These are phyloP conservation scores for Hordeum pubiflorum DNA, from an alignment of 202 grass and related monocot species.

Conservation along the genomic window DNA sequence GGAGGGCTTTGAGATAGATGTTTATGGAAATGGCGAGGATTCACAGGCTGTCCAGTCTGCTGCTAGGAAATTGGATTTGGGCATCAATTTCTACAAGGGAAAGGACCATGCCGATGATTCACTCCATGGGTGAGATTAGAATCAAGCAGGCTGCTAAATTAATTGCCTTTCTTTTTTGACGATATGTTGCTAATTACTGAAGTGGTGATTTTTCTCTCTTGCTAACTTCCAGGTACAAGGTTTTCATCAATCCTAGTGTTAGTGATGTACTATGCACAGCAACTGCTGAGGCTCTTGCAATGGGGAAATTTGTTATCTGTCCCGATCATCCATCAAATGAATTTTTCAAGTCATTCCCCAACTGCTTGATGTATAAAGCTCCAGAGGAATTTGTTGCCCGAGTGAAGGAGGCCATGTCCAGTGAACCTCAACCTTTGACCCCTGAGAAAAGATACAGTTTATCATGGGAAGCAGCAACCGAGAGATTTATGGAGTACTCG, in stretches of 20 bases:
- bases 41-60: slow-evolving; percentile 57
- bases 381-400: slow-evolving; percentile 63
- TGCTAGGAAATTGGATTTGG: slow-evolving; percentile 67
- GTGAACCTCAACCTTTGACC: slow-evolving; percentile 63
- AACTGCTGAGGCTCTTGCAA: slow-evolving; percentile 84
- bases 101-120: slow-evolving; percentile 79
- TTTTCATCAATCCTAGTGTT: slow-evolving; percentile 86
- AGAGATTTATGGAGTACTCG: slow-evolving; percentile 82
- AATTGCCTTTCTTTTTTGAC: neutral
- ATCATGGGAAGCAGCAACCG: slow-evolving; percentile 84
- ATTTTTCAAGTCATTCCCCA: slow-evolving; percentile 77
- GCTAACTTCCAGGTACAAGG: slow-evolving; percentile 62
- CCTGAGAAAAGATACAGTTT: slow-evolving; percentile 60
- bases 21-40: slow-evolving; percentile 82
- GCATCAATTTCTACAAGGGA: slow-evolving; percentile 72
- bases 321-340: slow-evolving; percentile 90
- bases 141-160: slow-evolving; percentile 16
- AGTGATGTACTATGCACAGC: slow-evolving; percentile 93
- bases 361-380: slow-evolving; percentile 77
- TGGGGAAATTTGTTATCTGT: slow-evolving; percentile 90
- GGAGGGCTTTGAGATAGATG: slow-evolving; percentile 59
- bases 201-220: neutral
- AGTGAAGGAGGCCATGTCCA: slow-evolving; percentile 58
- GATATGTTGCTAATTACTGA: slow-evolving; percentile 17
- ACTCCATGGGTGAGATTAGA: slow-evolving; percentile 69